Base-by-base conservation (phyloP, 768 basidiomycete species). In the Mrakia blollopis region DNA sequence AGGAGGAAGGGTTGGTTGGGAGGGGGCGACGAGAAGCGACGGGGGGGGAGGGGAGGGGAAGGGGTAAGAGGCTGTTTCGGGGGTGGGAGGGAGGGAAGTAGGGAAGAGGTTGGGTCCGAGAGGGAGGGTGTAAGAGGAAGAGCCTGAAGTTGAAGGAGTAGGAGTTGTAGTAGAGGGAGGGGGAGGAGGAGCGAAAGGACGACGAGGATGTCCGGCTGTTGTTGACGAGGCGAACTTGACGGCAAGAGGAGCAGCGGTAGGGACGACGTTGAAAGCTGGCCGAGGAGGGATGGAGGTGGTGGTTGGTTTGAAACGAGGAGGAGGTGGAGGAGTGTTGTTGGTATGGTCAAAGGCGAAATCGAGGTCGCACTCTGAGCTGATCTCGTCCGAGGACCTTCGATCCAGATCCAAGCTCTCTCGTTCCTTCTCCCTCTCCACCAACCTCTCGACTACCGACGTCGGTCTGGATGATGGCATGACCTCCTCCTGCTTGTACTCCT, bases 321-420 rank as follows among this genome's bases (percentile, higher is more conserved):
- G 72, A 54, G 54, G 60, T 25, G 60, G 37, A 30, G 72, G 35
- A 9, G 52, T 50, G 32, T 72, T 32, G 57, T 72, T 71, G 21
- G 52, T 50, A 13, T 72, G 61, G 57, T 72, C 76, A 4, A 30
- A 77, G 10, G 41, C 30, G 35, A 77, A 72, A 18, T 61, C 57
- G 32, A 77, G 76, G 70, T 72, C 60, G 61, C 60, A 63, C 32
- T 77, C 76, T 39, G 50, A 57, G n/a, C 63, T 68, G 47, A 75
- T 69, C 30, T 75, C 74, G 8, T 47, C 52, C 23, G 32, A 37
- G n/a, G 65, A 68, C 18, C 74, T 52, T 32, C 62, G 63, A 52
- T 75, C 65, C 18, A 68, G 65, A 37, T 68, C 65, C 35, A 68
- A 37, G 25, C 37, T 39, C 37, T 68, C 65, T 6, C 65, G 35